Percentiles rank a stretch among this genome's conserved stretches.
phyloP scores from a whole-genome alignment of 2,329 filamentous ascomycete species.

The Hymenotorrendiella dingleyae region DNA sequence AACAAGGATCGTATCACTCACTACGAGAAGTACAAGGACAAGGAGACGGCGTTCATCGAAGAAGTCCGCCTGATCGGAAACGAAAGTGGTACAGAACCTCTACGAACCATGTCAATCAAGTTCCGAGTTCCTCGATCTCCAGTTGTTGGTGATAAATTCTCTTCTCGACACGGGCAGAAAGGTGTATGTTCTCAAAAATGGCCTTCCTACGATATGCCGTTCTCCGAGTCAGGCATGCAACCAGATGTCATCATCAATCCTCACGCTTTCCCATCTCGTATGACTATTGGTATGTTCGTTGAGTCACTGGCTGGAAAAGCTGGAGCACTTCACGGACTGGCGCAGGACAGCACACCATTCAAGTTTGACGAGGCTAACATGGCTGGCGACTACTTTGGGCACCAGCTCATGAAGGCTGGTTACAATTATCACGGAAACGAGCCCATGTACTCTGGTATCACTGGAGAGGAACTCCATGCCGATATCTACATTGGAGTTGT shows the following conservation, averaged over 20 bases:
- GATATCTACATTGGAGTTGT: constrained; percentile 97
- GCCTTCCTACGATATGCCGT: constrained; percentile 91
- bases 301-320: constrained; percentile 95
- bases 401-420: constrained; percentile 89
- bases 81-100: constrained; percentile 75
- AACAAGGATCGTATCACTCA: constrained; percentile 84
- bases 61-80: constrained; percentile 87
- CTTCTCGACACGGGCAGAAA: constrained; percentile 96
- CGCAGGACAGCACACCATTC: constrained; percentile 94
- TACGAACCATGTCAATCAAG: constrained; percentile 87
- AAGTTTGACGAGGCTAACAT: constrained; percentile 89
- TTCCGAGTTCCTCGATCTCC: constrained; percentile 85
- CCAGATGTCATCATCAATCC: constrained; percentile 99
- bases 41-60: constrained; percentile 82
- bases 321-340: constrained; percentile 88
- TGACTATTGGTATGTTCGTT: constrained; percentile 99
- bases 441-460: constrained; percentile 97
- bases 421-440: constrained; percentile 99
- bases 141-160: constrained; percentile 98
- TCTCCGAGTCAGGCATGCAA: constrained; percentile 92
- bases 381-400: constrained; percentile 89
- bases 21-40: constrained; percentile 91
- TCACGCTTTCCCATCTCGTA: constrained; percentile 97
- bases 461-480: constrained; percentile 84
- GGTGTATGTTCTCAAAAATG: constrained; percentile 96